These are phyloP conservation scores for Rhizophagus sp. DNA, from an alignment of 192 early-diverging fungal species.

Conservation along the genomic window DNA sequence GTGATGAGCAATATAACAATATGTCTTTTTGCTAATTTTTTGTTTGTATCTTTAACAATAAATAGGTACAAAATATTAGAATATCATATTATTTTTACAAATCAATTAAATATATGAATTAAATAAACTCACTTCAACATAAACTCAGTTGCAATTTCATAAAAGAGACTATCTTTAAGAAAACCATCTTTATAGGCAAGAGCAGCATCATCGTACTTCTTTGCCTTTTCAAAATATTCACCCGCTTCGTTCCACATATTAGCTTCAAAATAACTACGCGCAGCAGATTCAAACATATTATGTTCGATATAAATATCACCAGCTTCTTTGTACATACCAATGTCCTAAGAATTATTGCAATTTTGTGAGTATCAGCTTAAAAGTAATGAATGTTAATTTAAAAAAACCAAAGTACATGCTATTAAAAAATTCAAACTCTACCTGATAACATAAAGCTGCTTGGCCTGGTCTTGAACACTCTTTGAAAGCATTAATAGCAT, in stretches of 20 bases:
- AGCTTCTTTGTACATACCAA: conserved; percentile 6
- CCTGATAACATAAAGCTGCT: conserved; percentile 19
- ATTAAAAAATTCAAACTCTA: not conserved
- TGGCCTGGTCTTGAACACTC: conserved; percentile 9
- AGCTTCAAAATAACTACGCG: not conserved
- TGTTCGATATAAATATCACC: not conserved
- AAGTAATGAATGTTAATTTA: no score
- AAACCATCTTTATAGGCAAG: conserved; percentile 13
- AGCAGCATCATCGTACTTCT: conserved; percentile 22
- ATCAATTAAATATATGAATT: not conserved
- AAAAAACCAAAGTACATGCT: no score
- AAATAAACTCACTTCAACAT: conserved; percentile 9
- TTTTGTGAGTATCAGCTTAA: no score
- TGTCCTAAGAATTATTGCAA: not conserved
- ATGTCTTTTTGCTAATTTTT: conserved; percentile 2
- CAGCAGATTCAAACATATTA: conserved; percentile 5
- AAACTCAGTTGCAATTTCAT: conserved; percentile 3
- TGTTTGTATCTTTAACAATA: conserved; percentile 3
- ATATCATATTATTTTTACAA: not conserved
- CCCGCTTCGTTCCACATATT: not conserved
- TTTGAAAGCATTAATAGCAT: not conserved
- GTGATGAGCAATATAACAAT: not conserved
- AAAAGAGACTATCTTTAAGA: not conserved
- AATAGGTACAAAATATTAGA: not conserved
- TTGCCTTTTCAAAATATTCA: conserved; percentile 9